Evolutionary conservation across 257 asterid genomes (phyloP).

Genomic region (Pogostemon cablin): DNA sequence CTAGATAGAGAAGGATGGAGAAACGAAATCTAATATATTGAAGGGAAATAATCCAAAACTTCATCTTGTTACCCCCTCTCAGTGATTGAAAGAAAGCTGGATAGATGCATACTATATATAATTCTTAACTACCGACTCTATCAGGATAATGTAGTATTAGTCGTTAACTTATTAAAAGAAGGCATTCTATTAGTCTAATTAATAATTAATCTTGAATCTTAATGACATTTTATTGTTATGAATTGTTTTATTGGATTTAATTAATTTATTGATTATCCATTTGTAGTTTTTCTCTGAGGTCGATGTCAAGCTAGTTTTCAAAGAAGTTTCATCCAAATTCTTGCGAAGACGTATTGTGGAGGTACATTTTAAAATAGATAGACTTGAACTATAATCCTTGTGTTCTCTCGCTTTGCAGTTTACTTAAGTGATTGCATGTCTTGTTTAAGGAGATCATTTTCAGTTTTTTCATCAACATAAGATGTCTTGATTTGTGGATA

Average conservation of each 20-base stretch:
- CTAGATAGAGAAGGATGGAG: neutral
- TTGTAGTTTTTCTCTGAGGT: conserved; percentile 78
- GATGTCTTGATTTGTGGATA: conserved; percentile 9
- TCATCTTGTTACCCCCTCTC: neutral
- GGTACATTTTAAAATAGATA: conserved; percentile 47
- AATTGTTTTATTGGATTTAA: neutral
- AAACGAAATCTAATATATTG: neutral
- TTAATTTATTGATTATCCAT: conserved; percentile 19
- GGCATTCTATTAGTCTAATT: conserved; percentile 11
- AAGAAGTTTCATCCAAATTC: conserved; percentile 82
- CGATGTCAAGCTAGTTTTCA: conserved; percentile 94
- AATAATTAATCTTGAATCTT: neutral
- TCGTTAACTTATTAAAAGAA: neutral
- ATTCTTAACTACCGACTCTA: neutral
- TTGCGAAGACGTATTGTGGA: conserved; percentile 90
- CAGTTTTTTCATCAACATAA: conserved; percentile 15
- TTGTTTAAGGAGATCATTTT: conserved; percentile 3
- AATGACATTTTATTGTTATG: conserved; percentile 15
- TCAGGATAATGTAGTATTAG: conserved; percentile 3
- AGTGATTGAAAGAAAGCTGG: neutral
- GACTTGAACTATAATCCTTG: conserved; percentile 13
- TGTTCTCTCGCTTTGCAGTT: conserved; percentile 22
- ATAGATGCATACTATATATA: neutral
- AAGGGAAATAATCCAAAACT: neutral
- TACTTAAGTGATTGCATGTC: neutral